Evolutionary conservation across 1,284 basidiomycete species (phyloP).

Genomic region (Trichosporon coremiiforme): DNA sequence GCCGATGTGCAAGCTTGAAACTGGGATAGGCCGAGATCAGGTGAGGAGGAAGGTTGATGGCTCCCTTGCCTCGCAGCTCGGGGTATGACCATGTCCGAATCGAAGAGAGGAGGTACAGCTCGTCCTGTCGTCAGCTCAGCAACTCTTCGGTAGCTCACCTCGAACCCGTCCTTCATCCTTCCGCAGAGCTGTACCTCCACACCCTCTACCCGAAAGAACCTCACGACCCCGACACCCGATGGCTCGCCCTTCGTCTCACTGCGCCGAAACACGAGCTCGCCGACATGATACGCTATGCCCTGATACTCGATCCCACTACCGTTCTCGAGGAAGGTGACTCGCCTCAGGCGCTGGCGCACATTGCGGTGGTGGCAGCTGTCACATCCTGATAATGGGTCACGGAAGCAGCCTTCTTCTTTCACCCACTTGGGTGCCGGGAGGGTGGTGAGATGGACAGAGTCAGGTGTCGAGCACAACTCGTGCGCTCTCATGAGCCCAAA

Average conservation of each 20-base stretch:
- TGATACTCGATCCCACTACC: slow-evolving; percentile 4
- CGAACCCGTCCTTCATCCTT: slow-evolving; percentile 9
- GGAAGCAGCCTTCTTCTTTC: neutral
- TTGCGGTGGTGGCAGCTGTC: slow-evolving; percentile 18
- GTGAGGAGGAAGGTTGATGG: slow-evolving; percentile 6
- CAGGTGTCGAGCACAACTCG: neutral
- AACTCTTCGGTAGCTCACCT: slow-evolving; percentile 15
- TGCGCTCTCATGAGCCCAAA: slow-evolving; percentile 1
- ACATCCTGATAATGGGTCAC: neutral
- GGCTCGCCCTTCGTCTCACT: slow-evolving; percentile 19
- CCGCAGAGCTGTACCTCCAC: slow-evolving; percentile 14
- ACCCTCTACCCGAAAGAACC: neutral
- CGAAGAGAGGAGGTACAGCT: slow-evolving; percentile 18
- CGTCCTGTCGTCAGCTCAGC: slow-evolving; percentile 21
- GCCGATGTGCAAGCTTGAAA: neutral
- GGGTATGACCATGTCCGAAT: neutral
- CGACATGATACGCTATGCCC: slow-evolving; percentile 27
- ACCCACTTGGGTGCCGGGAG: neutral
- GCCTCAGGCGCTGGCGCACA: neutral
- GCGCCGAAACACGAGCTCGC: slow-evolving; percentile 37
- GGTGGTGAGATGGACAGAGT: neutral
- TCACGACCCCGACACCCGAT: slow-evolving; percentile 29
- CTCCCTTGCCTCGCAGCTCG: slow-evolving; percentile 1
- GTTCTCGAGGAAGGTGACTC: neutral
- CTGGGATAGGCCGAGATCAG: neutral